Percentiles rank a stretch among this genome's conserved stretches.
These are phyloP conservation scores for Eimeria zaria DNA, from an alignment of 169 alveolate species.

Conservation along the genomic window DNA sequence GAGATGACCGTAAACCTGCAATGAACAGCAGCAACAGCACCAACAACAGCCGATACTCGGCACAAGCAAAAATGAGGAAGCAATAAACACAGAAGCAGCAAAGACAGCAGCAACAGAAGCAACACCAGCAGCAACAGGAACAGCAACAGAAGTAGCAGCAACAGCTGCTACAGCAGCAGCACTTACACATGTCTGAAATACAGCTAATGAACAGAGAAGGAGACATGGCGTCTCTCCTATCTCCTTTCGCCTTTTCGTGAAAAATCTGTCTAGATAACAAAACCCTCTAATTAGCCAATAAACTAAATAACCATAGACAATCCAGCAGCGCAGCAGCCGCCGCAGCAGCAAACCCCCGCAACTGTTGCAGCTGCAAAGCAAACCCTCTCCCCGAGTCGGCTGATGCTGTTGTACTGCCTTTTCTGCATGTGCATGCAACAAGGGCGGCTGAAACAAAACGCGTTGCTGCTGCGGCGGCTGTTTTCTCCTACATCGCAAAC, in stretches of 20 bases:
- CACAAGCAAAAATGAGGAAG: neutral
- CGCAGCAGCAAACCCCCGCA: constrained; percentile 73
- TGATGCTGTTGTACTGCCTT: constrained; percentile 22
- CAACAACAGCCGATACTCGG: neutral
- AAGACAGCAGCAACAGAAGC: neutral
- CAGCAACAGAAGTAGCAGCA: constrained; percentile 44
- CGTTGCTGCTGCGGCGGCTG: constrained; percentile 45
- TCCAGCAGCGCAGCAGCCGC: constrained; percentile 77
- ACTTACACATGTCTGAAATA: constrained; percentile 49
- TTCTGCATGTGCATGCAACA: neutral
- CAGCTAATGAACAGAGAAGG: constrained; percentile 31
- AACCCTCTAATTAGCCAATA: constrained; percentile 38
- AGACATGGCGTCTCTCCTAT: constrained; percentile 36
- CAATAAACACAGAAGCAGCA: neutral
- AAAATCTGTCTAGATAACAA: constrained; percentile 27
- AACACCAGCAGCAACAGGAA: neutral
- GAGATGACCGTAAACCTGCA: constrained; percentile 36
- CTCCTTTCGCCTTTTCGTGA: constrained; percentile 25
- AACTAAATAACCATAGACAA: constrained; percentile 52
- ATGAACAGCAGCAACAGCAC: neutral
- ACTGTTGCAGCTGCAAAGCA: neutral
- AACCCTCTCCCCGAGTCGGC: constrained; percentile 6
- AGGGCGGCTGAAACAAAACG: neutral
- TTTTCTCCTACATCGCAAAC: constrained; percentile 1
- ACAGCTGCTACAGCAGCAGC: neutral